phyloP scores from a whole-genome alignment of 805 yeast genomes.

The Suhomyces sp. region DNA sequence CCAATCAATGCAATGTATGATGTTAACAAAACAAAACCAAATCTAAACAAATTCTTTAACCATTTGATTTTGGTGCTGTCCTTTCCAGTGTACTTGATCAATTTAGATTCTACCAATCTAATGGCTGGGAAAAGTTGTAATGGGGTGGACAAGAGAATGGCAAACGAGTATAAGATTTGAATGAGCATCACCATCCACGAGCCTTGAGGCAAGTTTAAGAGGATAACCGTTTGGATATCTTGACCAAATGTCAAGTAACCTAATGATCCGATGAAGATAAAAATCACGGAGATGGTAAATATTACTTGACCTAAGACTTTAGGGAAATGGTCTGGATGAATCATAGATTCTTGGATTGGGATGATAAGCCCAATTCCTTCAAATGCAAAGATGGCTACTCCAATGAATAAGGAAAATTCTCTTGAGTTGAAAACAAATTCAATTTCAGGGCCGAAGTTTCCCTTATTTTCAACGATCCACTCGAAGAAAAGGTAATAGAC shows the following conservation, averaged over 20 bases:
- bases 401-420: slow-evolving; percentile 70
- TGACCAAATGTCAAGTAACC: slow-evolving; percentile 74
- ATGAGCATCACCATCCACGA: slow-evolving; percentile 60
- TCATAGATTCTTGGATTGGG: slow-evolving; percentile 83
- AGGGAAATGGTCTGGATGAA: slow-evolving; percentile 70
- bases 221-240: slow-evolving; percentile 62
- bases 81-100: slow-evolving; percentile 61
- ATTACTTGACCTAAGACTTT: slow-evolving; percentile 61
- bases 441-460: slow-evolving; percentile 48
- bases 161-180: slow-evolving; percentile 71
- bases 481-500: slow-evolving; percentile 53
- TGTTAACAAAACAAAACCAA: slow-evolving; percentile 52
- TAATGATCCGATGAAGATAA: slow-evolving; percentile 61
- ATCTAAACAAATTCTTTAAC: slow-evolving; percentile 62
- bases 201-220: slow-evolving; percentile 69
- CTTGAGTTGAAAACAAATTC: slow-evolving; percentile 50
- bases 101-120: slow-evolving; percentile 62
- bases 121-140: slow-evolving; percentile 78
- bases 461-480: slow-evolving; percentile 38
- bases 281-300: slow-evolving; percentile 57
- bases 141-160: slow-evolving; percentile 78
- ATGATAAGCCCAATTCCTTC: slow-evolving; percentile 83
- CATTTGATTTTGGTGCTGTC: slow-evolving; percentile 53
- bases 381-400: slow-evolving; percentile 85
- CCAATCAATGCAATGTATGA: slow-evolving; percentile 64